A percentile compares a stretch with the other conserved stretches of the same genome.
phyloP scores from a whole-genome alignment of 257 asterid species.

The Nicotiana noctiflora region DNA sequence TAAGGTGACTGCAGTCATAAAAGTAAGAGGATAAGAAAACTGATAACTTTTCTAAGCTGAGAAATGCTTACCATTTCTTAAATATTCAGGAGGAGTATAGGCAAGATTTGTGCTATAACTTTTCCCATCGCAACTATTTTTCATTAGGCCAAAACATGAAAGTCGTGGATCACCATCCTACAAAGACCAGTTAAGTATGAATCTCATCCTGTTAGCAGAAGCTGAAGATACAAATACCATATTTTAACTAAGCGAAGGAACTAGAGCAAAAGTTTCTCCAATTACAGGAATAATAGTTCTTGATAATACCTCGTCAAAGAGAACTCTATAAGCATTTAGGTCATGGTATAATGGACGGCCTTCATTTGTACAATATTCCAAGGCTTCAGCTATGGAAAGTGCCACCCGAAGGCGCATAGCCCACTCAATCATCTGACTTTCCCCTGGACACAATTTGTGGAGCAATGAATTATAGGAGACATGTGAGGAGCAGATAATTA shows the following conservation, averaged over 20 bases:
- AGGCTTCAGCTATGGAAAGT: slow-evolving; percentile 82
- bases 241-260: no score
- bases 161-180: slow-evolving; percentile 94
- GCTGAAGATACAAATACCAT: no score
- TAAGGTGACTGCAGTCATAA: no score
- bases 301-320: slow-evolving; percentile 65
- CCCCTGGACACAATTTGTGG: slow-evolving; percentile 41
- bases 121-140: slow-evolving; percentile 95
- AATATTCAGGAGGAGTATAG: slow-evolving; percentile 90
- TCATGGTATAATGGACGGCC: slow-evolving; percentile 94
- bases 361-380: slow-evolving; percentile 78
- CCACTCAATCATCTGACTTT: slow-evolving; percentile 92
- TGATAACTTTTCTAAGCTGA: no score
- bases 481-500: no score
- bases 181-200: slow-evolving; percentile 12
- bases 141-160: slow-evolving; percentile 91
- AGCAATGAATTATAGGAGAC: no score
- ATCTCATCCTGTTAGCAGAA: no score
- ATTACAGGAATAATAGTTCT: no score
- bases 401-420: slow-evolving; percentile 96
- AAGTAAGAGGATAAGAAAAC: no score
- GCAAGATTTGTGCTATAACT: slow-evolving; percentile 98
- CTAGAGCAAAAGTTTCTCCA: no score
- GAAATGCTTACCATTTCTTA: slow-evolving; percentile 58
- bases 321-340: slow-evolving; percentile 94